Percentiles rank a stretch among this genome's conserved stretches.
These are phyloP conservation scores for Cyclotella distinguenda DNA, from an alignment of 108 stramenopile species.

Conservation along the genomic window DNA sequence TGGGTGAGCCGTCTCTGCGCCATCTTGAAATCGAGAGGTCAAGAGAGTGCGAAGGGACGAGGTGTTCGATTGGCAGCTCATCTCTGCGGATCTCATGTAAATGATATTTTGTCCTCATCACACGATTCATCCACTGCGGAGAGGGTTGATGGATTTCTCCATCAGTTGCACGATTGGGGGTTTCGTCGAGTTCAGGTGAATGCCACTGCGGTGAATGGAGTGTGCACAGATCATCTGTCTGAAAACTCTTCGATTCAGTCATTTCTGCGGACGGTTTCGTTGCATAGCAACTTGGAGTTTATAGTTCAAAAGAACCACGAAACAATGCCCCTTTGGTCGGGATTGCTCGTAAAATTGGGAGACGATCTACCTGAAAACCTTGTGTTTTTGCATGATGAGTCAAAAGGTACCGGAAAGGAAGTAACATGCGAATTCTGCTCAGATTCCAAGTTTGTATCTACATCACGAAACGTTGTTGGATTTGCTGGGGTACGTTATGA, in stretches of 20 bases:
- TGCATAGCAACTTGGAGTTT: conserved; percentile 76
- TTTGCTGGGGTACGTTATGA: conserved; percentile 61
- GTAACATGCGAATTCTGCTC: conserved; percentile 47
- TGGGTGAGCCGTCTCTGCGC: conserved; percentile 63
- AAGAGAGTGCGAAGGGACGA: neutral
- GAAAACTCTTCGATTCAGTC: conserved; percentile 43
- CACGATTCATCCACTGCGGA: neutral
- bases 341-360: conserved; percentile 38
- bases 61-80: conserved; percentile 86
- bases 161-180: conserved; percentile 56
- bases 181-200: conserved; percentile 93
- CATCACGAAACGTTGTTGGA: conserved; percentile 58
- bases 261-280: conserved; percentile 39
- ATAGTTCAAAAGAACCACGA: conserved; percentile 93
- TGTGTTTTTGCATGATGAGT: conserved; percentile 81
- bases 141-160: conserved; percentile 67
- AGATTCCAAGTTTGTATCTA: conserved; percentile 27
- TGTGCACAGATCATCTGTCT: conserved; percentile 65
- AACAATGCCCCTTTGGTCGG: conserved; percentile 80
- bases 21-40: conserved; percentile 15
- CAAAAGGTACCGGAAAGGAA: conserved; percentile 78
- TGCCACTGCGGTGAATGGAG: conserved; percentile 92
- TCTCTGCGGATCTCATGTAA: conserved; percentile 85
- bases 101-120: conserved; percentile 68
- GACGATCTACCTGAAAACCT: conserved; percentile 57